Evolutionary conservation across 192 early-diverging fungal genomes (phyloP), one percentile per base, ranked within the genome.

Genomic region (Podila epicladia): DNA sequence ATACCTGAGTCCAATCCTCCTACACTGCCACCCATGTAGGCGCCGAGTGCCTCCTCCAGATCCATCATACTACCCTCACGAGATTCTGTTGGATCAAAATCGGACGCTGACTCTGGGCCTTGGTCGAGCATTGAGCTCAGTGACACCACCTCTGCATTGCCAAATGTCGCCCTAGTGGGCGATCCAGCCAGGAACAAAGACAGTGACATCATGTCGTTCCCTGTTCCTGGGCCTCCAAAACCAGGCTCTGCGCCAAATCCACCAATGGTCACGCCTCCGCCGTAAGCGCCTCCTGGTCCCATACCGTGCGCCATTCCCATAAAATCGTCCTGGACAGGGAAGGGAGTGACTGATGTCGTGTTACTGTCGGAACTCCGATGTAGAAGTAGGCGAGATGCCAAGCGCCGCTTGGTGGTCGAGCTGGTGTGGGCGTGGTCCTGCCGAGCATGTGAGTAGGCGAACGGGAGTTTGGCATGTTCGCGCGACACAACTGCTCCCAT

Each of bases 91-190:
- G 76, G 64, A 79, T 79, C 69, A 64, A 72, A 61, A 13, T 72
- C 45, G 38, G 69, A 64, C 63, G 67, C 65, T 50, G 76, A 70
- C 67, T 79, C 70, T 38, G 76, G 76, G 45, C 76, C 76, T 35
- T 79, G 70, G 57, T 72, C 66, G n/a, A 79, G 69, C 58, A 79
- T 79, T 5, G 76, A 79, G 31, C 70, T 72, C 55, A 79, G 13
- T 9, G 76, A 79, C 26, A 79, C 65, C 13, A 72, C 69, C 33
- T 79, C 76, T 2, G 64, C 65, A 58, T 78, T 35, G 3, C 71
- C 65, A 55, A 55, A 55, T 19, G 53, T 55, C 8, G 53, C 53
- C 53, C 53, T 55, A 5, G 53, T 55, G 24, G 53, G 53, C 29
- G 59, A 61, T 7, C 59, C 29, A 19, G 22, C 31, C 22, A 33